phyloP scores from a whole-genome alignment of 2,329 filamentous ascomycete species.

The Microthyrium microscopicum region DNA sequence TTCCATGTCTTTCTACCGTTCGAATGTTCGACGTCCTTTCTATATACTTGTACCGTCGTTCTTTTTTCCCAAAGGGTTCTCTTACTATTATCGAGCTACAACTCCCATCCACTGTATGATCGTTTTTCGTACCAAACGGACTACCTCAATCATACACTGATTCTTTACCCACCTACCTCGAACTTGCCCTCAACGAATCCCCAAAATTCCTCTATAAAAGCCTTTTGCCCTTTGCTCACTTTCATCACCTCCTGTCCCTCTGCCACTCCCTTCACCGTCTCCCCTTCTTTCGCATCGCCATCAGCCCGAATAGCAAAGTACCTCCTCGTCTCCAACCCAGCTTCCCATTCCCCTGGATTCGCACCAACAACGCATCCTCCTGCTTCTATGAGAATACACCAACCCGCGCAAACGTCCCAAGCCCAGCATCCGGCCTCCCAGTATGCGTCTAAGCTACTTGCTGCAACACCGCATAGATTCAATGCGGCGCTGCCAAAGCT shows the following conservation, averaged over 20 bases:
- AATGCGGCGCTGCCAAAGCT: constrained; percentile 56
- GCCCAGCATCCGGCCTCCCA: constrained; percentile 78
- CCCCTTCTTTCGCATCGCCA: too few relatives aligned
- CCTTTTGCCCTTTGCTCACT: constrained; percentile 29
- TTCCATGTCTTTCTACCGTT: too few relatives aligned
- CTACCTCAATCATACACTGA: too few relatives aligned
- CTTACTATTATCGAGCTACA: too few relatives aligned
- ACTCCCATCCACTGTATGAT: too few relatives aligned
- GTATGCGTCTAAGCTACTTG: constrained; percentile 55
- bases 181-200: constrained; percentile 26
- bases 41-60: too few relatives aligned
- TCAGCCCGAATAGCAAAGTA: constrained; percentile 36
- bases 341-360: constrained; percentile 55
- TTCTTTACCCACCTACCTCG: constrained; percentile 19
- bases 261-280: too few relatives aligned
- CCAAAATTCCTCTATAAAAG: constrained; percentile 33
- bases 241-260: too few relatives aligned
- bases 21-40: too few relatives aligned
- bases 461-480: constrained; percentile 57
- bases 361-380: constrained; percentile 57
- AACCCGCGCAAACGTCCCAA: constrained; percentile 72
- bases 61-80: too few relatives aligned
- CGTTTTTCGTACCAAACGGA: too few relatives aligned
- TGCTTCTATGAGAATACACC: constrained; percentile 59
- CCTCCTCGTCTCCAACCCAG: constrained; percentile 37